Evolutionary conservation across 192 early-diverging fungal genomes (phyloP), one percentile per base, ranked within the genome.

Genomic region (Phlyctochytrium planicorne): DNA sequence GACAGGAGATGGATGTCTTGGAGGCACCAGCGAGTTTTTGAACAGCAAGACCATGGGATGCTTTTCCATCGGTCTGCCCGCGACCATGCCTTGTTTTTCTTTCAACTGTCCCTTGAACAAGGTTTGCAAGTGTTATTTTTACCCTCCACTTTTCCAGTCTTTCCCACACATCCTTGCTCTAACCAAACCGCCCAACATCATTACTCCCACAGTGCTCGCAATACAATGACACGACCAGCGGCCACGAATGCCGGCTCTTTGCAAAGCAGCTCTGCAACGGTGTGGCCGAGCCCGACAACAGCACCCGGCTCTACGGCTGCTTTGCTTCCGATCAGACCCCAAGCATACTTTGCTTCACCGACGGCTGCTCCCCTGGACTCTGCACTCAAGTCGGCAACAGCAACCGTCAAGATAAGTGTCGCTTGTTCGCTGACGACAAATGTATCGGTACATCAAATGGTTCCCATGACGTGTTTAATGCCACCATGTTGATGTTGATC

Each of bases 211-310:
- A n/a, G 20, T 47, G 40, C 40, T 14, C 10, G 10, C 40, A 47
- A 47, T 47, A 47, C 40, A 47, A 47, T 20, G 40, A 47, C 40
- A 47, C 40, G 10, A 47, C 40, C 40, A 6, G 10, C 40, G 40
- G 40, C 40, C 40, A 47, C 40, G 40, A 47, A 47, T 47, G 40
- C 40, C 40, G 40, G 10, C 40, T 47, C 40, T 47, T 47, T 20
- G 20, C 40, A 6, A 20, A 47, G 10, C 40, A 20, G 10, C 6
- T 47, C 40, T 47, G 40, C 40, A 6, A 47, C 6, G 40, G 40
- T 20, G 20, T 47, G 10, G 40, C 40, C 40, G 40, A 47, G 40
- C 40, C 40, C 40, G 20, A 6, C 40, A 20, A 20, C 20, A 20
- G 10, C 10, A 6, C 10, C 20, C 40, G 40, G 10, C 6, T 47